phyloP scores from a whole-genome alignment of 768 basidiomycete genomes.

The Sistotremastrum niveocremeum region DNA sequence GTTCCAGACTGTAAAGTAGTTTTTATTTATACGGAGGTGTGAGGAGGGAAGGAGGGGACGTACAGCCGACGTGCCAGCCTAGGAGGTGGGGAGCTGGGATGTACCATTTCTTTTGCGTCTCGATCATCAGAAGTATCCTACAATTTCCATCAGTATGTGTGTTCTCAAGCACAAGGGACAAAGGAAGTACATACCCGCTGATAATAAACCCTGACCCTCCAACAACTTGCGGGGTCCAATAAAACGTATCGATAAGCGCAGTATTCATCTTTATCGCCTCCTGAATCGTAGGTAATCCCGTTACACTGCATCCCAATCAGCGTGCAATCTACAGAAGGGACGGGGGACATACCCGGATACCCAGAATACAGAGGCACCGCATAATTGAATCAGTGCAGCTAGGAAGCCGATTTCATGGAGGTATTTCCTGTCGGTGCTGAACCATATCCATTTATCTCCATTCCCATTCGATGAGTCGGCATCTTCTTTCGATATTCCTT shows the following conservation, averaged over 20 bases:
- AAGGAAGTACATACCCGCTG: slow-evolving; percentile 13
- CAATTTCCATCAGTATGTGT: too few species aligned
- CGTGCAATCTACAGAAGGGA: too few species aligned
- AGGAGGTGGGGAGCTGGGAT: slow-evolving; percentile 26
- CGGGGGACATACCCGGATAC: slow-evolving; percentile 21
- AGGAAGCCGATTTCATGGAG: slow-evolving; percentile 35
- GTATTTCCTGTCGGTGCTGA: slow-evolving; percentile 20
- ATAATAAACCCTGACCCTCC: slow-evolving; percentile 49
- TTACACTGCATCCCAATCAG: too few species aligned
- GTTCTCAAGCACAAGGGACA: too few species aligned
- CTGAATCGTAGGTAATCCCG: too few species aligned
- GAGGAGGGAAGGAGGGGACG: slow-evolving; percentile 1
- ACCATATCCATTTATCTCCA: slow-evolving; percentile 21
- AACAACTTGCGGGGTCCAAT: slow-evolving; percentile 52
- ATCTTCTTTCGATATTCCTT: background rate
- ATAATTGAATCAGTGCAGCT: slow-evolving; percentile 36
- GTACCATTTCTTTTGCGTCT: slow-evolving; percentile 44
- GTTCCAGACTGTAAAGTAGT: slow-evolving; percentile 33
- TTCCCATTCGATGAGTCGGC: too few species aligned
- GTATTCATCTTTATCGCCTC: too few species aligned
- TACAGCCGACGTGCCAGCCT: slow-evolving; percentile 43
- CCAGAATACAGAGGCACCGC: slow-evolving; percentile 51
- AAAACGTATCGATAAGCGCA: slow-evolving; percentile 33
- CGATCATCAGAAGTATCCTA: slow-evolving; percentile 32
- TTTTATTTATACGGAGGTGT: background rate